Evolutionary conservation across 495 filamentous ascomycete genomes (phyloP).

Genomic region (Podospora anserina): DNA sequence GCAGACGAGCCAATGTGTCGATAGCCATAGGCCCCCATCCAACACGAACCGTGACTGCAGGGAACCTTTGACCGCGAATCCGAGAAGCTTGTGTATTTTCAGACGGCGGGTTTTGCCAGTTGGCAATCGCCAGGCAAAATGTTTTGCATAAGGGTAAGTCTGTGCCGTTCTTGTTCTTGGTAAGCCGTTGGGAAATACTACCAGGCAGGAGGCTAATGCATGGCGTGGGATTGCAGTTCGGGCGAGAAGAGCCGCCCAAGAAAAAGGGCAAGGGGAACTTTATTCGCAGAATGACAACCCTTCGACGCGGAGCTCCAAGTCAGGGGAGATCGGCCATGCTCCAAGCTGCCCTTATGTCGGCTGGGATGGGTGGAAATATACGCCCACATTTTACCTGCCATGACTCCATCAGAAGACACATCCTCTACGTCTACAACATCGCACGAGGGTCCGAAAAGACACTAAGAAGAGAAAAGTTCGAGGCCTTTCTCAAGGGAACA

Average conservation of each 20-base stretch:
- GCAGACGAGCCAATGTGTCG: constrained; percentile 11
- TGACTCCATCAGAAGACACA: constrained; percentile 36
- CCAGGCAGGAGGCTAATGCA: neutral
- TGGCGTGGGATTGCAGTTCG: constrained; percentile 16
- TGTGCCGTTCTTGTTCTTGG: neutral
- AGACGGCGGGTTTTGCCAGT: constrained; percentile 14
- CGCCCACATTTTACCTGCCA: constrained; percentile 16
- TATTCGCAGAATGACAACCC: constrained; percentile 32
- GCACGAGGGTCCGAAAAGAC: constrained; percentile 26
- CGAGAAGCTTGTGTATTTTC: neutral
- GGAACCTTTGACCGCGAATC: constrained; percentile 5
- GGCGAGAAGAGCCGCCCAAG: constrained; percentile 19
- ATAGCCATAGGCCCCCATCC: neutral
- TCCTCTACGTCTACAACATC: constrained; percentile 36
- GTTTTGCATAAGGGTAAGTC: constrained; percentile 25
- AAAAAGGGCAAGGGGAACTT: constrained; percentile 26
- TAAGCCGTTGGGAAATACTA: neutral
- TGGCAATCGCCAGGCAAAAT: constrained; percentile 13
- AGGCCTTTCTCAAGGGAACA: constrained; percentile 35
- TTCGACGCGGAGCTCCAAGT: constrained; percentile 25
- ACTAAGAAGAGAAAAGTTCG: constrained; percentile 36
- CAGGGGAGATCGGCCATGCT: constrained; percentile 23
- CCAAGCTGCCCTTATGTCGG: constrained; percentile 20
- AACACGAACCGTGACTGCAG: constrained; percentile 4
- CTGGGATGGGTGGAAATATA: constrained; percentile 23